phyloP scores from a whole-genome alignment of 257 asterid genomes.

The Capsicum chinense region DNA sequence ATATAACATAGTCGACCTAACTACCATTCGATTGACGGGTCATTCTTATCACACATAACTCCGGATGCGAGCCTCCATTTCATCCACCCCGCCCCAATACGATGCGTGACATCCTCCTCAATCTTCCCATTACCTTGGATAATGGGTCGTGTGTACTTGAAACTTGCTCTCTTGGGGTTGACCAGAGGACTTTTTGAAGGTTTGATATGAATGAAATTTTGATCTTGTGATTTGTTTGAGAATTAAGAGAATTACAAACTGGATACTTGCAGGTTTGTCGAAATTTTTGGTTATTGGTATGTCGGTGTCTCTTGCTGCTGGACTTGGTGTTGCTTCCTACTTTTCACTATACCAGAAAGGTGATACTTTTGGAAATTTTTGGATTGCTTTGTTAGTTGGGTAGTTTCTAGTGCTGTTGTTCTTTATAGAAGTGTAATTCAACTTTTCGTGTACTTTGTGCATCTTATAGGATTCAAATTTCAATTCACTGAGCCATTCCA shows the following conservation, averaged over 20 bases:
- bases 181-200: background rate
- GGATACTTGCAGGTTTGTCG: slow-evolving; percentile 49
- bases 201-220: background rate
- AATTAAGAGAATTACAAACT: slow-evolving; percentile 31
- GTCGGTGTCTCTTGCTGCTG: slow-evolving; percentile 64
- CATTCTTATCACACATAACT: no score
- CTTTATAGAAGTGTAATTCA: background rate
- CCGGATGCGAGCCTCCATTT: no score
- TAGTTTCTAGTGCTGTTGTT: slow-evolving; percentile 8
- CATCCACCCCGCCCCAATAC: no score
- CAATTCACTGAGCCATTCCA: slow-evolving; percentile 43
- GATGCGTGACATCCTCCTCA: no score
- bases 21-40: no score
- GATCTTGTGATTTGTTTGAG: background rate
- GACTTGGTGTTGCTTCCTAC: slow-evolving; percentile 63
- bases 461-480: slow-evolving; percentile 51
- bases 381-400: background rate
- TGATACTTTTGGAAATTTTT: slow-evolving; percentile 11
- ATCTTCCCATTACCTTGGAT: no score
- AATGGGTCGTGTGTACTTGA: no score
- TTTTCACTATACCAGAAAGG: slow-evolving; percentile 61
- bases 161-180: no score
- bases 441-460: slow-evolving; percentile 24
- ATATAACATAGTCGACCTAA: no score
- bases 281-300: slow-evolving; percentile 56